These are phyloP conservation scores for Cadophora gregata DNA, from an alignment of 2,329 filamentous ascomycete genomes.

Conservation along the genomic window DNA sequence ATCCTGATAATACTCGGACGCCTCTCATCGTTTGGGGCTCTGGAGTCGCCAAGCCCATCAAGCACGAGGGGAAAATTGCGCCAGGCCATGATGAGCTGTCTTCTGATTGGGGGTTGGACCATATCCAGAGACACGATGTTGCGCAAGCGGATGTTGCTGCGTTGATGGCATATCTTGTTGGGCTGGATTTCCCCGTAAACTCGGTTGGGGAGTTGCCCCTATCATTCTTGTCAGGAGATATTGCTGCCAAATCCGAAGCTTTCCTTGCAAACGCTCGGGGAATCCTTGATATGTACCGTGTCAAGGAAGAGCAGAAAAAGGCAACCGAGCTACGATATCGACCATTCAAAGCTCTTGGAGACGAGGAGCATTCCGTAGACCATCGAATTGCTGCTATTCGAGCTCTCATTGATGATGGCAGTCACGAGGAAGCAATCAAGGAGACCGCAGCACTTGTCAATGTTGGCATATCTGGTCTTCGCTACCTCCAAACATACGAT, in stretches of 20 bases:
- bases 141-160: constrained; percentile 93
- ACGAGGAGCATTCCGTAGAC: constrained; percentile 66
- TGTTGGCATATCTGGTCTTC: constrained; percentile 78
- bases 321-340: constrained; percentile 76
- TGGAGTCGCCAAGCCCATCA: constrained; percentile 78
- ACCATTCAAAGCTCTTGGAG: constrained; percentile 74
- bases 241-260: constrained; percentile 81
- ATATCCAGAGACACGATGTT: constrained; percentile 87
- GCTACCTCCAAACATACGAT: constrained; percentile 97
- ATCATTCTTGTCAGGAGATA: constrained; percentile 75
- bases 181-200: constrained; percentile 90
- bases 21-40: constrained; percentile 94
- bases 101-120: constrained; percentile 82
- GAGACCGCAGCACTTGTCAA: constrained; percentile 79
- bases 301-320: constrained; percentile 89
- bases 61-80: constrained; percentile 60
- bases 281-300: constrained; percentile 93
- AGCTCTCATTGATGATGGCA: constrained; percentile 66
- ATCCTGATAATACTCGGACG: constrained; percentile 95
- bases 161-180: constrained; percentile 91
- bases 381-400: constrained; percentile 72
- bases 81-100: constrained; percentile 93
- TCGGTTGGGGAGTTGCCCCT: constrained; percentile 93
- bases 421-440: constrained; percentile 78
- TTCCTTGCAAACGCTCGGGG: constrained; percentile 83